A percentile compares a stretch with the other conserved stretches of the same genome.
phyloP scores from a whole-genome alignment of 2,329 filamentous ascomycete species.

The Aspergillus clavatus region DNA sequence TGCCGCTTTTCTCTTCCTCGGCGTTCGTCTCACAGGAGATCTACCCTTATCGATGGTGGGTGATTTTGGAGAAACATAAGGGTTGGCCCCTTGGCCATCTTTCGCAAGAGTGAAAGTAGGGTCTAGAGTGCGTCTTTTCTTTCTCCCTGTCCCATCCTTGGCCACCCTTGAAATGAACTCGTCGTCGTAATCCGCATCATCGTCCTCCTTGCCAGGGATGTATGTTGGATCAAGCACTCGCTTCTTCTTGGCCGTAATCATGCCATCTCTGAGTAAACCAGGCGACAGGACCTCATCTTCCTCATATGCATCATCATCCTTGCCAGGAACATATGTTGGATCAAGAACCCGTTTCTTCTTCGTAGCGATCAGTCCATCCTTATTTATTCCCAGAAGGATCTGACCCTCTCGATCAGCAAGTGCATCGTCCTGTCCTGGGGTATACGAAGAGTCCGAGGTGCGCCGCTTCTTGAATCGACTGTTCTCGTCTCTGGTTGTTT shows the following conservation, averaged over 20 bases:
- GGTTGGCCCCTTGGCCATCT: neutral
- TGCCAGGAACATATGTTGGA: neutral
- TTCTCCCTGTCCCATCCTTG: neutral
- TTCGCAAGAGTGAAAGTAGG: conserved; percentile 4
- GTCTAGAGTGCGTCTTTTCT: conserved; percentile 2
- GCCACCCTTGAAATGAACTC: neutral
- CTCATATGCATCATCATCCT: neutral
- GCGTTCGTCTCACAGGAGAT: neutral
- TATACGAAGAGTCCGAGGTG: neutral
- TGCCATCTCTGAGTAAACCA: neutral
- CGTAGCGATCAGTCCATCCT: neutral
- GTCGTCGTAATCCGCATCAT: conserved; percentile 1
- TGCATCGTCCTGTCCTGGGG: neutral
- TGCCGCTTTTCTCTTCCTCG: neutral
- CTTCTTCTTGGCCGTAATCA: neutral
- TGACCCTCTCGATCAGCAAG: neutral
- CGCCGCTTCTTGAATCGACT: neutral
- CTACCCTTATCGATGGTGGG: neutral
- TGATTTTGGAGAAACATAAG: neutral
- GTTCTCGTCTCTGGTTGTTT: neutral
- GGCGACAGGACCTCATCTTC: conserved; percentile 4
- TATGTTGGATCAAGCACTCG: conserved; percentile 1
- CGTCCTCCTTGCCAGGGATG: neutral
- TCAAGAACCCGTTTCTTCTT: conserved; percentile 4
- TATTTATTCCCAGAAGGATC: neutral